Percentiles rank a stretch among this genome's conserved stretches.
These are phyloP conservation scores for Pseudozyma tsukubaensis DNA, from an alignment of 1,284 basidiomycete species.

Conservation along the genomic window DNA sequence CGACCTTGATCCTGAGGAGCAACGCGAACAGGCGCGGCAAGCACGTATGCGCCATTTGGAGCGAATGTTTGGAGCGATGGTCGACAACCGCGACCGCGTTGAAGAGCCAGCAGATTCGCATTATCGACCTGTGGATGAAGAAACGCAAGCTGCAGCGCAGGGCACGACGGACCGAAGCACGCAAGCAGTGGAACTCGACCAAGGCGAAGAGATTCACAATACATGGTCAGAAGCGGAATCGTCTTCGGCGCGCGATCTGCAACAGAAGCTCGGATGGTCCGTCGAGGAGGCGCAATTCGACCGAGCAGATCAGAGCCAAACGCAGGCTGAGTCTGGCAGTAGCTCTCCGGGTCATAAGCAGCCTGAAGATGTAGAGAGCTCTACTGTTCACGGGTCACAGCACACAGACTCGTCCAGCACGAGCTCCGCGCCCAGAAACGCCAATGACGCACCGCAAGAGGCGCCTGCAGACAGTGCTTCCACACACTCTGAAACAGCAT, in stretches of 20 bases:
- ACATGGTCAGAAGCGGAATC: not conserved
- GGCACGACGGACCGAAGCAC: not conserved
- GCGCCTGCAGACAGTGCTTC: not conserved
- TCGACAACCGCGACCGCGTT: not conserved
- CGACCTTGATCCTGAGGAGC: constrained; percentile 26
- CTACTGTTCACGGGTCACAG: not conserved
- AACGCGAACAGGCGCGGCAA: constrained; percentile 26
- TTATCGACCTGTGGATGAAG: not conserved
- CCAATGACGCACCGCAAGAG: not conserved
- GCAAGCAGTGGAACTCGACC: too few species aligned
- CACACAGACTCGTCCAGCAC: not conserved
- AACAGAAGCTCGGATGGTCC: constrained; percentile 23
- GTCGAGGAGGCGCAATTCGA: not conserved
- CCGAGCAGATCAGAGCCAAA: not conserved
- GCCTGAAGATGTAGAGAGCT: not conserved
- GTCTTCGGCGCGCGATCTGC: constrained; percentile 1
- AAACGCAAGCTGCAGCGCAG: not conserved
- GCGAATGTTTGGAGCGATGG: not conserved
- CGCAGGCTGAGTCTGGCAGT: not conserved
- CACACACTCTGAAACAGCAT: not conserved
- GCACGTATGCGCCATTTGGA: constrained; percentile 26
- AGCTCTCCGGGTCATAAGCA: not conserved
- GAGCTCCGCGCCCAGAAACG: not conserved
- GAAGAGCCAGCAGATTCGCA: not conserved
- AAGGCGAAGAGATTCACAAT: too few species aligned